Evolutionary conservation across 768 basidiomycete genomes (phyloP).

Genomic region (Cystobasidium ongulense): DNA sequence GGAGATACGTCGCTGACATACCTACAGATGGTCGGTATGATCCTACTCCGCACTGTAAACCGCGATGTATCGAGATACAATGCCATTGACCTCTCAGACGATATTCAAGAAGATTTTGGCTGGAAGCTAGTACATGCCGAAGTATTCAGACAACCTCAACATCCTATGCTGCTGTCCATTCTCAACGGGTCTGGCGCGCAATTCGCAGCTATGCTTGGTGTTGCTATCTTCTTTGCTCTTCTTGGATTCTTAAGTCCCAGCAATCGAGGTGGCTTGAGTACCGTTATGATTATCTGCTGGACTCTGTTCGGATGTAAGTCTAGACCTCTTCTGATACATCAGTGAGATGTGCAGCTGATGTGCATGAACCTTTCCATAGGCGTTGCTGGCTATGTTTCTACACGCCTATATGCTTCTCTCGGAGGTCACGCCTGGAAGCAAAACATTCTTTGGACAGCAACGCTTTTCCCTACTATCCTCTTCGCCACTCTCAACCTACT

Average conservation of each 20-base stretch:
- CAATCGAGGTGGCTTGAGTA: slow-evolving; percentile 86
- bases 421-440: slow-evolving; percentile 69
- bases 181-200: slow-evolving; percentile 87
- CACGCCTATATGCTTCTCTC: slow-evolving; percentile 68
- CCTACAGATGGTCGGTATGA: slow-evolving; percentile 71
- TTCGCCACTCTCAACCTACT: slow-evolving; percentile 81
- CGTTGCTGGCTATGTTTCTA: slow-evolving; percentile 80
- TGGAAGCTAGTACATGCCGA: slow-evolving; percentile 98
- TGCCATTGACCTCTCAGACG: slow-evolving; percentile 67
- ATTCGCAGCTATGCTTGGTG: slow-evolving; percentile 71
- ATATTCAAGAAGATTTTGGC: slow-evolving; percentile 72
- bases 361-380: slow-evolving; percentile 46
- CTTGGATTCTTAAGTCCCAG: slow-evolving; percentile 91
- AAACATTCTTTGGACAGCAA: slow-evolving; percentile 72
- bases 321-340: no score
- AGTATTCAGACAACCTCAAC: slow-evolving; percentile 75
- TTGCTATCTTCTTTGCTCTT: slow-evolving; percentile 84
- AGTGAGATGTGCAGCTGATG: not conserved
- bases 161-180: slow-evolving; percentile 69
- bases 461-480: slow-evolving; percentile 71
- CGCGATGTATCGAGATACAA: slow-evolving; percentile 95
- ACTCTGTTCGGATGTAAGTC: slow-evolving; percentile 65
- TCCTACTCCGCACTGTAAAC: slow-evolving; percentile 73
- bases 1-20: slow-evolving; percentile 50
- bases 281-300: slow-evolving; percentile 90